Conservation (phyloP, 1,284 basidiomycete genomes). For the Ganoderma meredithae region DNA sequence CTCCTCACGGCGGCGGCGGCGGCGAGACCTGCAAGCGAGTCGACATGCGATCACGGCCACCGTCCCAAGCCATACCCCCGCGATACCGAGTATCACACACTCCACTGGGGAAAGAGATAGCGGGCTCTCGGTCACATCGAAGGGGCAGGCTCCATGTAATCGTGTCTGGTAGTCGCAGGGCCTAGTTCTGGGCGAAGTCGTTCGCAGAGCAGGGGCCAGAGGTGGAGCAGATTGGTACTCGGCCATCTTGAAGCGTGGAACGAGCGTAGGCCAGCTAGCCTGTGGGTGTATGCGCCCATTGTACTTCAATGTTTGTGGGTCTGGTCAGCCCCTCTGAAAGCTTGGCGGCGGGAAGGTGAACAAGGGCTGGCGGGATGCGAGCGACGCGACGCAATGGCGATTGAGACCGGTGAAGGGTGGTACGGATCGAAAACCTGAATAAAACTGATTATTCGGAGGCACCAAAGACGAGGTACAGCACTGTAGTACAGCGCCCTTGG, state of each 20-base stretch:
- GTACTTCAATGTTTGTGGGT: background rate
- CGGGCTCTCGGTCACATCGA: background rate
- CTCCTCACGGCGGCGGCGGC: background rate
- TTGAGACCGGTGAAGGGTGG: background rate
- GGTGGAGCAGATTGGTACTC: background rate
- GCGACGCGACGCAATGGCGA: background rate
- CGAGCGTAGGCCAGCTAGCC: background rate
- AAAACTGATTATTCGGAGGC: background rate
- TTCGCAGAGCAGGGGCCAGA: background rate
- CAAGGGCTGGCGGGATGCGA: background rate
- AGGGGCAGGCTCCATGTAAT: background rate
- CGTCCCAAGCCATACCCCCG: background rate
- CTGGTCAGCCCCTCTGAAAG: background rate
- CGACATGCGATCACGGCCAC: slow-evolving; percentile 4
- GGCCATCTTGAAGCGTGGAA: background rate
- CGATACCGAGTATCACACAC: background rate
- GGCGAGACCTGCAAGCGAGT: slow-evolving; percentile 3
- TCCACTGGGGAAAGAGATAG: background rate
- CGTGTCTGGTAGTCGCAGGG: background rate
- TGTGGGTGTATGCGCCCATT: background rate
- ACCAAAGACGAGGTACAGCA: background rate
- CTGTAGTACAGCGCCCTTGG: background rate
- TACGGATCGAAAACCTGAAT: background rate
- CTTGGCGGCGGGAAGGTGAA: background rate
- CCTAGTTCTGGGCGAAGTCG: background rate